Evolutionary conservation across 495 filamentous ascomycete genomes (phyloP).

Genomic region (Bombardia bombarda): DNA sequence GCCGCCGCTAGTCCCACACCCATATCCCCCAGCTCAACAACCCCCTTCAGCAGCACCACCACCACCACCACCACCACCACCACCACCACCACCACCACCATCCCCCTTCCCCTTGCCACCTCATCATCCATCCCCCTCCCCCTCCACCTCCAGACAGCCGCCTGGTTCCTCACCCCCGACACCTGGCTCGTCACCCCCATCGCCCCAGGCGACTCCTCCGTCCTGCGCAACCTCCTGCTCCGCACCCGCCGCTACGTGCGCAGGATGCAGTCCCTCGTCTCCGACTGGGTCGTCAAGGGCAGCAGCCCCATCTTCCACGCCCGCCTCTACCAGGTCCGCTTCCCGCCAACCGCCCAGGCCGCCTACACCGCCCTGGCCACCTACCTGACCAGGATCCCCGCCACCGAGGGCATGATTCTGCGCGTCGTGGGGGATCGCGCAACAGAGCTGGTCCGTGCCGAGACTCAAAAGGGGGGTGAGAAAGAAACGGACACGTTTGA

Average conservation of each 20-base stretch:
- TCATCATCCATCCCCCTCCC: not conserved
- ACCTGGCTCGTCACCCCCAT: not conserved
- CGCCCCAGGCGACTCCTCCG: not conserved
- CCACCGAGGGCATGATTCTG: constrained; percentile 12
- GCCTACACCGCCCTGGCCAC: constrained; percentile 19
- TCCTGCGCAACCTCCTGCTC: constrained; percentile 13
- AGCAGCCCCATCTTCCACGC: constrained; percentile 31
- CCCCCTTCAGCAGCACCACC: too few relatives aligned
- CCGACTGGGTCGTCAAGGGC: constrained; percentile 18
- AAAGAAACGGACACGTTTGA: constrained; percentile 7
- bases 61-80: not conserved
- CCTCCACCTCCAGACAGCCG: not conserved
- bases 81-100: not conserved
- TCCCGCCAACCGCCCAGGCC: constrained; percentile 24
- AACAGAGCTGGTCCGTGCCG: constrained; percentile 7
- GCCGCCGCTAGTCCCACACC: too few relatives aligned
- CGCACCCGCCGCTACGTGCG: constrained; percentile 15
- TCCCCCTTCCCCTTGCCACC: not conserved
- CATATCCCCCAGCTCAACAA: too few relatives aligned
- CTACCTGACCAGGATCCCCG: constrained; percentile 12
- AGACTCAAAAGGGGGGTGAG: too few relatives aligned
- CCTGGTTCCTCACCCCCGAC: constrained; percentile 8
- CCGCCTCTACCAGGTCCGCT: constrained; percentile 19
- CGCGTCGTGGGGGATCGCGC: constrained; percentile 20
- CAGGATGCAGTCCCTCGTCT: too few relatives aligned